Base-by-base conservation (phyloP, 805 yeast genomes). In the Sugiyamaella boreocaroliniensis region DNA sequence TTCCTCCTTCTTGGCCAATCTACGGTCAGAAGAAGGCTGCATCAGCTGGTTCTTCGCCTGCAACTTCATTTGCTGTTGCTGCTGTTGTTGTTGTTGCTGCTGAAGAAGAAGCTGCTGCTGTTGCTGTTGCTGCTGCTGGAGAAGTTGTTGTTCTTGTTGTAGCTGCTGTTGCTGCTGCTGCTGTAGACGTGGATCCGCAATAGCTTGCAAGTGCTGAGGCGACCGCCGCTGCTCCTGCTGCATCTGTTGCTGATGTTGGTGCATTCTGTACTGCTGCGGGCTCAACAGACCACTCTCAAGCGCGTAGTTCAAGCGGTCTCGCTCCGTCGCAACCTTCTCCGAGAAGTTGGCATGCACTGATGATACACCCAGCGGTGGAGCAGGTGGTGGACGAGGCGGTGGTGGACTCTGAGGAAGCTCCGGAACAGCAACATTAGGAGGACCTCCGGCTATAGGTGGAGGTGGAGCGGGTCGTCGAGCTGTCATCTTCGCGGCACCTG, bases 331-430 rank as follows among this genome's bases (percentile, higher is more conserved):
- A 49, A 62, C 49, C 53, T 55, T 61, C 16, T 59, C 61, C 18
- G 59, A 56, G 44, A 56, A 58, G 44, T 56, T 55, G 16, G 63
- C 58, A 41, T 58, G 60, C 11, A 65, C 68, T 1, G 67, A 59
- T 3, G 65, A 62, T 11, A 66, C 70, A 0, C 70, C 71, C 14
- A 69, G 70, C 57, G 75, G 76, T 60, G 75, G 78, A 62, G 70
- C 75, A 50, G 72, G 72, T 2, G 71, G 68, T 1, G 72, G 72
- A 19, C 72, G 56, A 1, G 72, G 71, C 2, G 72, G 71, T 4
- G 72, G 69, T 0, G 70, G 62, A 15, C 20, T 29, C 14, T 48
- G 45, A 1, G 58, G 29, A 1, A 45, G 52, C n/a, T 55, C 49
- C 14, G 61, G 61, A 20, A 60, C 52, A 2, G 58, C 43, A 1